Evolutionary conservation across 805 yeast species (phyloP).

Genomic region (Huiozyma naganishii): DNA sequence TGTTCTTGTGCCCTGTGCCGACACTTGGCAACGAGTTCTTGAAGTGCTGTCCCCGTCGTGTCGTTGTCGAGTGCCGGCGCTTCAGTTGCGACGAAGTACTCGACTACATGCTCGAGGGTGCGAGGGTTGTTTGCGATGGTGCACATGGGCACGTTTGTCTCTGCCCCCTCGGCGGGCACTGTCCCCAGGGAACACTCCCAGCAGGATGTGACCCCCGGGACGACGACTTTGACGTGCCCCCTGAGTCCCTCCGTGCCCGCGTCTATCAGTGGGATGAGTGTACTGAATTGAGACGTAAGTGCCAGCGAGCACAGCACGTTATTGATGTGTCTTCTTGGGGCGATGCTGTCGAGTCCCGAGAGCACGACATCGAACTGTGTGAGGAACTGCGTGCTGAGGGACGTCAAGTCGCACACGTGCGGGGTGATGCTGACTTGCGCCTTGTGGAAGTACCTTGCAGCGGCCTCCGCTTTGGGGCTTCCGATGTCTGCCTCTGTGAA

Average conservation of each 20-base stretch:
- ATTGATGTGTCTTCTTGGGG: slow-evolving; percentile 88
- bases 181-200: slow-evolving; percentile 85
- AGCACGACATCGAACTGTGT: slow-evolving; percentile 58
- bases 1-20: slow-evolving; percentile 48
- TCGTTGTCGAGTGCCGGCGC: slow-evolving; percentile 41
- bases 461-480: slow-evolving; percentile 70
- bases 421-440: slow-evolving; percentile 38
- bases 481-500: slow-evolving; percentile 77
- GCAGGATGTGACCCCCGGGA: slow-evolving; percentile 81
- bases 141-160: slow-evolving; percentile 68
- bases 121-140: slow-evolving; percentile 94
- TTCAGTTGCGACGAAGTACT: slow-evolving; percentile 72
- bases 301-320: slow-evolving; percentile 54
- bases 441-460: slow-evolving; percentile 37
- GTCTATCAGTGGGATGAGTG: slow-evolving; percentile 63
- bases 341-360: slow-evolving; percentile 83
- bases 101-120: slow-evolving; percentile 87
- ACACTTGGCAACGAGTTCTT: slow-evolving; percentile 50
- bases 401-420: slow-evolving; percentile 48
- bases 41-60: slow-evolving; percentile 53
- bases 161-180: slow-evolving; percentile 40
- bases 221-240: slow-evolving; percentile 80
- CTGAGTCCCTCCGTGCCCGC: slow-evolving; percentile 94
- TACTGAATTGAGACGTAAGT: slow-evolving; percentile 36
- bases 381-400: slow-evolving; percentile 57